These are phyloP conservation scores for Leccinum arenicola DNA, from an alignment of 768 basidiomycete genomes.

Conservation along the genomic window DNA sequence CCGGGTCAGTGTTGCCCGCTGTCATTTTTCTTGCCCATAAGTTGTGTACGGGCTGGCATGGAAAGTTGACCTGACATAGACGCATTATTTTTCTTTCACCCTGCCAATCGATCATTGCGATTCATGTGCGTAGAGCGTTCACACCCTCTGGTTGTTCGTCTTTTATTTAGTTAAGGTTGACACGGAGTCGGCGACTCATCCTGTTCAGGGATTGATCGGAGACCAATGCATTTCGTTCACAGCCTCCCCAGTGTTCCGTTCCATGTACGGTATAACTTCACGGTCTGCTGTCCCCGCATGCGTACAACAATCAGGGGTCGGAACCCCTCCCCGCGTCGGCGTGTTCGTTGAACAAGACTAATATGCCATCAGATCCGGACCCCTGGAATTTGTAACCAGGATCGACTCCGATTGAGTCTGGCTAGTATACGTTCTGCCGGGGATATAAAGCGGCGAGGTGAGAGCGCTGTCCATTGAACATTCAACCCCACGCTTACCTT, in stretches of 20 bases:
- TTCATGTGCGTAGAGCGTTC: too few species aligned
- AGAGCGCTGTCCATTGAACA: not conserved
- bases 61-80: not conserved
- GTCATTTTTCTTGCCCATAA: not conserved
- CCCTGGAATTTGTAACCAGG: not conserved
- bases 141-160: too few species aligned
- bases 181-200: not conserved
- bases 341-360: not conserved
- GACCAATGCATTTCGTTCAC: not conserved
- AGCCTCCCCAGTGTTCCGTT: not conserved
- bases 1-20: not conserved
- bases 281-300: not conserved
- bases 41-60: too few species aligned
- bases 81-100: too few species aligned
- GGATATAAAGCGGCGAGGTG: slow-evolving; percentile 17
- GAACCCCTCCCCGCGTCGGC: not conserved
- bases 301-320: not conserved
- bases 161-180: too few species aligned
- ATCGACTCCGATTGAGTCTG: not conserved
- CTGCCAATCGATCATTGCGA: too few species aligned
- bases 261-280: not conserved
- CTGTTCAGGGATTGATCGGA: not conserved
- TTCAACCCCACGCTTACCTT: not conserved
- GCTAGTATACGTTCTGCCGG: not conserved
- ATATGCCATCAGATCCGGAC: not conserved